Conservation (phyloP, 148 eudicot genomes). For the Simmondsia chinensis region DNA sequence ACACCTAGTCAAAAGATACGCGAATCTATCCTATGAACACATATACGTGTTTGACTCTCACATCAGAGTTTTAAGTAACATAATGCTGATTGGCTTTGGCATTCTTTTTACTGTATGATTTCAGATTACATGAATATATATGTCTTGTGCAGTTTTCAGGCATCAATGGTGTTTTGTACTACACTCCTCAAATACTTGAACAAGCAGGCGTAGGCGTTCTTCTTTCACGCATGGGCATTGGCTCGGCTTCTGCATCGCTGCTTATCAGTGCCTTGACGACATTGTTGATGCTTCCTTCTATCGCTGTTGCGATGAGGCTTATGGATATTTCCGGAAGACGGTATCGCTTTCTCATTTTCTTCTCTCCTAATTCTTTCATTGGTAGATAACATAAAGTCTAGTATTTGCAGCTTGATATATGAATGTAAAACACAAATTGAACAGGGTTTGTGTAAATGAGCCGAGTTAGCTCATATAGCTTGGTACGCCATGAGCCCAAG, state of each 20-base stretch:
- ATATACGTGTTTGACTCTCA: too few species aligned
- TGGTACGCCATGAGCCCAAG: too few species aligned
- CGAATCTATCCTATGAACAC: too few species aligned
- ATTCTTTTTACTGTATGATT: neutral
- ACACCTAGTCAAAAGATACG: too few species aligned
- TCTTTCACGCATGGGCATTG: slow-evolving; percentile 39
- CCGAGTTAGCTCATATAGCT: too few species aligned
- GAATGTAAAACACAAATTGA: too few species aligned
- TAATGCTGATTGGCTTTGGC: too few species aligned
- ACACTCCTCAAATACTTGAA: slow-evolving; percentile 51
- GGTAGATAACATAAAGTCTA: neutral
- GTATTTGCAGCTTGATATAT: neutral
- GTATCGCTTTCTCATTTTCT: slow-evolving; percentile 12
- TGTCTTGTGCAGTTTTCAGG: slow-evolving; percentile 41
- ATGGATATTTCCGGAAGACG: slow-evolving; percentile 56
- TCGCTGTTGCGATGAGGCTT: slow-evolving; percentile 57
- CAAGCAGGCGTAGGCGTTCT: slow-evolving; percentile 53
- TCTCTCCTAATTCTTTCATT: neutral
- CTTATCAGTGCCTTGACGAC: slow-evolving; percentile 39
- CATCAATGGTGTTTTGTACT: slow-evolving; percentile 47
- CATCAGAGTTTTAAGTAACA: too few species aligned
- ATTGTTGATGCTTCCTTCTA: slow-evolving; percentile 53
- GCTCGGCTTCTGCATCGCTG: slow-evolving; percentile 36
- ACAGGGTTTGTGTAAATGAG: too few species aligned
- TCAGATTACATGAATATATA: slow-evolving; percentile 1